Base-by-base conservation (phyloP, 2,329 filamentous ascomycete species). In the Cladosporium sphaerospermum region DNA sequence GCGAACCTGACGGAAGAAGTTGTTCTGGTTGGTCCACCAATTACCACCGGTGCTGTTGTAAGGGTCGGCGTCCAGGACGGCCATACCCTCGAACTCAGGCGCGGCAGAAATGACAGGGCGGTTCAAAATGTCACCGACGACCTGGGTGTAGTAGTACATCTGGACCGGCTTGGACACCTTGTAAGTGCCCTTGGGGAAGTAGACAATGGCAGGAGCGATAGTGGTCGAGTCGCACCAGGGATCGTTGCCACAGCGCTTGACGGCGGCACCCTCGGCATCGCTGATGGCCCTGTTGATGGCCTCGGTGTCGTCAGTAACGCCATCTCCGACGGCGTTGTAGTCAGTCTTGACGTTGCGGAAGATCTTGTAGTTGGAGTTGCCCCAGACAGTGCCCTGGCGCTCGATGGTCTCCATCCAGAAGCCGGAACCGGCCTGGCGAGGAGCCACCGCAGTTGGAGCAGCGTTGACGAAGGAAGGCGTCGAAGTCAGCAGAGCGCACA, bases 71-170 rank as follows among this genome's bases (percentile, higher is more conserved):
- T 96, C 91, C 60, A 99, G 86, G 50, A 97, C 80, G 41, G 87
- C 91, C 75, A 96, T 95, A 44, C 92, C 93, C 2, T 76, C 60
- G 65, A 97, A 99, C 54, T 72, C 70, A 6, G 73, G 46, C 4
- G 74, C 71, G 3, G 78, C 80, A 56, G 77, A 75, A 19, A 84
- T 68, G 4, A 74, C 74, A 0, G 92, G 90, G 10, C 84, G 71
- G 57, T 79, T 75, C 61, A 80, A 63, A 44, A 85, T 83, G 73
- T 96, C 89, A 52, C 92, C 92, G 31, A 96, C 77, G 57, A 97
- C 81, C 69, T 96, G 90, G 8, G 91, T 95, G 75, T 96, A 96
- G 78, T 97, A 97, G 71, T 85, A 86, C 68, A 90, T 86, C 48
- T 90, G 73, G 60, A 97, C 82, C 18, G 92, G 88, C 64, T 77